phyloP scores from a whole-genome alignment of 2,329 filamentous ascomycete species.

The Trichoderma sp. region DNA sequence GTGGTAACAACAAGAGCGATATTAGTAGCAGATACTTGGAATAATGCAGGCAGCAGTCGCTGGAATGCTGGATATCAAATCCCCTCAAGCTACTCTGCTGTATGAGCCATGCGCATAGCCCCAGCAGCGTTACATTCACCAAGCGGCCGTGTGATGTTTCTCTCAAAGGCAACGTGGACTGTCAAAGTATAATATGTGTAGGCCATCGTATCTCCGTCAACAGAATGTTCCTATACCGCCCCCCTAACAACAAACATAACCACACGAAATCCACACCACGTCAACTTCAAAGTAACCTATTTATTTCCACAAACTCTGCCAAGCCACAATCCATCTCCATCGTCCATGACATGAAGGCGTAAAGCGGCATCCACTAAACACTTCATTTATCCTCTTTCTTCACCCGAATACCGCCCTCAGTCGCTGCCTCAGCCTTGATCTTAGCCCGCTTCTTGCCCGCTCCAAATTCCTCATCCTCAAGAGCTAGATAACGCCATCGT shows the following conservation, averaged over 20 bases:
- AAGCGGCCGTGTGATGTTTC: background rate
- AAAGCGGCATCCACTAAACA: background rate
- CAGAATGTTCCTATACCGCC: background rate
- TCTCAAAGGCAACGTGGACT: background rate
- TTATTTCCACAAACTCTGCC: background rate
- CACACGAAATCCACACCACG: background rate
- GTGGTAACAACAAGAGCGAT: too few relatives aligned
- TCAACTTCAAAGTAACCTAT: background rate
- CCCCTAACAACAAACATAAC: background rate
- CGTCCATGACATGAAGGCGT: too few relatives aligned
- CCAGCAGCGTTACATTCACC: slow-evolving; percentile 5
- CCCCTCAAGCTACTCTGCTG: too few relatives aligned
- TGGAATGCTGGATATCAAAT: too few relatives aligned
- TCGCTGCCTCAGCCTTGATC: background rate
- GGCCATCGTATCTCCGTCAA: background rate
- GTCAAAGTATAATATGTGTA: too few relatives aligned
- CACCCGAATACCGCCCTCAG: background rate
- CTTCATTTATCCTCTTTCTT: background rate
- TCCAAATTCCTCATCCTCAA: background rate
- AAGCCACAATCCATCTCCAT: background rate
- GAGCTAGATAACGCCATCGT: background rate
- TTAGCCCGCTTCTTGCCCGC: background rate
- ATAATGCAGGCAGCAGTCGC: too few relatives aligned
- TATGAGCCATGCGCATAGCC: too few relatives aligned
- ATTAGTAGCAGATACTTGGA: too few relatives aligned